These are phyloP conservation scores for Vigna mungo DNA, from an alignment of 306 rosid species.

Conservation along the genomic window DNA sequence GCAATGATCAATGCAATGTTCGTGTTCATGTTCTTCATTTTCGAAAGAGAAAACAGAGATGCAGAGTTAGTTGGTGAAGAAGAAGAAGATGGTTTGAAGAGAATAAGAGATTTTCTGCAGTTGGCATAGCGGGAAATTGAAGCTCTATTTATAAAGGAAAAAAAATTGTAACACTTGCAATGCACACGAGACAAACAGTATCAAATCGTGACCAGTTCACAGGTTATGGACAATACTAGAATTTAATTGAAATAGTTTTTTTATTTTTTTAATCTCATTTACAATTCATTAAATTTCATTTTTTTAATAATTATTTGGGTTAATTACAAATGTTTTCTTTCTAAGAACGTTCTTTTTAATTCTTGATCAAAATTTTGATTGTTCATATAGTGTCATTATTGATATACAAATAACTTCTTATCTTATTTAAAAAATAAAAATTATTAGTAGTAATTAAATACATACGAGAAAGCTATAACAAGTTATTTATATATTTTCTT, in stretches of 20 bases:
- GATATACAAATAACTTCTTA: no score
- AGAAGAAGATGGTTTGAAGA: constrained; percentile 8
- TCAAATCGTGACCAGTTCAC: constrained; percentile 33
- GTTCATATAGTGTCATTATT: no score
- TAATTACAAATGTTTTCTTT: no score
- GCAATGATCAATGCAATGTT: constrained; percentile 45
- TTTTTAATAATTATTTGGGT: no score
- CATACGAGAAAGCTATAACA: no score
- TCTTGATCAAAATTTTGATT: no score
- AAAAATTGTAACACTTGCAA: constrained; percentile 43
- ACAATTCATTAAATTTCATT: no score
- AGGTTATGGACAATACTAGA: constrained; percentile 21
- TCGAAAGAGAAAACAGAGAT: not conserved
- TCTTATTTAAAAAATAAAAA: no score
- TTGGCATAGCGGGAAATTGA: constrained; percentile 8
- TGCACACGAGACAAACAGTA: constrained; percentile 58
- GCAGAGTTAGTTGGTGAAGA: not conserved
- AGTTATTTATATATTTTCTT: no score
- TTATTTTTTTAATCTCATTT: no score
- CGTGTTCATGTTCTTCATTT: constrained; percentile 38
- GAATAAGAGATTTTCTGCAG: constrained; percentile 13
- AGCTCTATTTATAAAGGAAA: constrained; percentile 49
- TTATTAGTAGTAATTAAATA: no score
- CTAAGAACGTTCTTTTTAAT: no score
- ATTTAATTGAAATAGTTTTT: not conserved